These are phyloP conservation scores for Funneliformis geosporum DNA, from an alignment of 192 early-diverging fungal species.

Conservation along the genomic window DNA sequence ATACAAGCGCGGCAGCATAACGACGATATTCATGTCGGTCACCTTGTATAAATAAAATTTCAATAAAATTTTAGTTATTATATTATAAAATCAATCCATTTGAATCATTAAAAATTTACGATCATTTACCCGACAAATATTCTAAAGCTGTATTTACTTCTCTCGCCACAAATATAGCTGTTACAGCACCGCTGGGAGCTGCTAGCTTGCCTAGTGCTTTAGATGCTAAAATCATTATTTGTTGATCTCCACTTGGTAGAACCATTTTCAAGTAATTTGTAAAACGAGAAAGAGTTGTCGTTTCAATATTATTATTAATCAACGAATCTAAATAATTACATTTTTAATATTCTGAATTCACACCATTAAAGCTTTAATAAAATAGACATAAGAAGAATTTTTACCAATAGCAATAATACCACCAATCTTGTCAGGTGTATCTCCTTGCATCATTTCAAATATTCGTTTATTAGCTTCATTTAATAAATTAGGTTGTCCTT, in stretches of 20 bases:
- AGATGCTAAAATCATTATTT: slow-evolving; percentile 73
- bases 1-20: slow-evolving; percentile 79
- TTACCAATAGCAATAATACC: slow-evolving; percentile 26
- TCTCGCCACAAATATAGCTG: slow-evolving; percentile 75
- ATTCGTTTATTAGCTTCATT: slow-evolving; percentile 34
- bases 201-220: slow-evolving; percentile 67
- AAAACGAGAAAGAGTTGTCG: slow-evolving; percentile 52
- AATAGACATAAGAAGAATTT: background rate
- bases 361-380: background rate
- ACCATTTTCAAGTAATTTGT: slow-evolving; percentile 75
- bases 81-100: background rate
- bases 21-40: slow-evolving; percentile 77
- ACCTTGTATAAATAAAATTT: slow-evolving; percentile 41
- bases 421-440: slow-evolving; percentile 26
- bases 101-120: background rate
- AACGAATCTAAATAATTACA: slow-evolving; percentile 8
- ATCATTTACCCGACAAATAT: slow-evolving; percentile 67
- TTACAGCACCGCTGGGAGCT: slow-evolving; percentile 57
- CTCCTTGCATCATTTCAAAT: slow-evolving; percentile 35
- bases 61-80: background rate
- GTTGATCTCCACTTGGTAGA: slow-evolving; percentile 60
- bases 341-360: background rate
- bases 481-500: slow-evolving; percentile 31
- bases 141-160: slow-evolving; percentile 79
- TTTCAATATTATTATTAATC: slow-evolving; percentile 32